Evolutionary conservation across 257 asterid species (phyloP).

Genomic region (Cordia subcordata): DNA sequence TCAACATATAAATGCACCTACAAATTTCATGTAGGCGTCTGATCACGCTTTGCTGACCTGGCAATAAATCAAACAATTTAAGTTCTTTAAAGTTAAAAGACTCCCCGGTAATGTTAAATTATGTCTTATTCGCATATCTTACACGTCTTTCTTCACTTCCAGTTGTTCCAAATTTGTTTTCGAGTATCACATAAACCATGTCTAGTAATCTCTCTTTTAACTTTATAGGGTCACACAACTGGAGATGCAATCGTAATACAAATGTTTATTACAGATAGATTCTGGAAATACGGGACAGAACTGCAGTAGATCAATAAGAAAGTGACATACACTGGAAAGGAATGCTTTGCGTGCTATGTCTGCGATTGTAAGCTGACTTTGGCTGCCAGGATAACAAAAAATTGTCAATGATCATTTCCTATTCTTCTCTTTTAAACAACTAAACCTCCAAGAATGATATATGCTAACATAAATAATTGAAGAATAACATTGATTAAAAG

Average conservation of each 20-base stretch:
- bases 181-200: not conserved
- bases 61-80: not conserved
- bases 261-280: not conserved
- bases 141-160: too few species aligned
- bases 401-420: constrained; percentile 15
- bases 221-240: not conserved
- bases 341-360: constrained; percentile 98
- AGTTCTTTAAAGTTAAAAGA: not conserved
- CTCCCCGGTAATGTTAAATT: not conserved
- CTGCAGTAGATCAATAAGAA: constrained; percentile 9
- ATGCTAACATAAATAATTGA: not conserved
- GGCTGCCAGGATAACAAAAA: constrained; percentile 48
- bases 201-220: not conserved
- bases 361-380: constrained; percentile 87
- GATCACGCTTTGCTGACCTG: not conserved
- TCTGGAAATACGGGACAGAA: not conserved
- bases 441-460: not conserved
- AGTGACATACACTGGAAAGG: constrained; percentile 81
- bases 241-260: not conserved
- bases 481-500: not conserved
- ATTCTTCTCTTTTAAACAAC: not conserved
- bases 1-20: not conserved
- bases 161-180: not conserved
- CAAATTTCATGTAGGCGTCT: not conserved
- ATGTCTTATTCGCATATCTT: not conserved